Percentiles rank a stretch among this genome's conserved stretches.
These are phyloP conservation scores for Suillus spraguei DNA, from an alignment of 768 basidiomycete genomes.

Conservation along the genomic window DNA sequence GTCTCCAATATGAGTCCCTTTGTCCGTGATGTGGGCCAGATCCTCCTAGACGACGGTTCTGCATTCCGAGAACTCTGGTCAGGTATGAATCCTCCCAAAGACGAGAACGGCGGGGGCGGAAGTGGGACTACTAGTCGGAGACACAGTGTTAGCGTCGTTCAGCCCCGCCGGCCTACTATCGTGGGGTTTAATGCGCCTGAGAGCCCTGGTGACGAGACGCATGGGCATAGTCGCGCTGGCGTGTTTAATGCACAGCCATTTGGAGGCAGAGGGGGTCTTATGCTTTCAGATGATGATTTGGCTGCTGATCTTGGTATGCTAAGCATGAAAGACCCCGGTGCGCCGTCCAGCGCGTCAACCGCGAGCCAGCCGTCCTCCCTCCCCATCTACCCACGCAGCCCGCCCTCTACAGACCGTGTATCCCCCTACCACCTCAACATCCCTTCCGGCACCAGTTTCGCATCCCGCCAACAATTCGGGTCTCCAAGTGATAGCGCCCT, in stretches of 20 bases:
- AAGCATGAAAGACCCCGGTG: slow-evolving; percentile 47
- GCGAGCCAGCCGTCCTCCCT: slow-evolving; percentile 74
- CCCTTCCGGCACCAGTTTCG: slow-evolving; percentile 44
- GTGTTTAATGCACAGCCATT: slow-evolving; percentile 37
- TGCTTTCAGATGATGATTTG: slow-evolving; percentile 81
- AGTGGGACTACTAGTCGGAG: slow-evolving; percentile 84
- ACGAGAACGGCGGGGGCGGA: slow-evolving; percentile 62
- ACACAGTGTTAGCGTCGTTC: slow-evolving; percentile 84
- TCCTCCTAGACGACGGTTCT: slow-evolving; percentile 72
- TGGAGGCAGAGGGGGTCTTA: slow-evolving; percentile 56
- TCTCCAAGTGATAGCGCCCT: slow-evolving; percentile 67
- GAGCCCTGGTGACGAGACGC: slow-evolving; percentile 40
- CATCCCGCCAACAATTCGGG: slow-evolving; percentile 50
- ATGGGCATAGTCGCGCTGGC: slow-evolving; percentile 23
- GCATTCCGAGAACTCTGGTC: slow-evolving; percentile 78
- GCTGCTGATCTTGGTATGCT: slow-evolving; percentile 69
- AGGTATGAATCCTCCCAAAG: slow-evolving; percentile 63
- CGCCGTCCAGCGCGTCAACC: slow-evolving; percentile 20
- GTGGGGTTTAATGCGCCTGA: slow-evolving; percentile 71
- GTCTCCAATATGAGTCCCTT: slow-evolving; percentile 85
- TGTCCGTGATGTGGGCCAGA: slow-evolving; percentile 80
- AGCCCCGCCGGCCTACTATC: slow-evolving; percentile 65
- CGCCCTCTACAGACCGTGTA: slow-evolving; percentile 52
- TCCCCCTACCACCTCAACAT: slow-evolving; percentile 65
- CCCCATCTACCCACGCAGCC: slow-evolving; percentile 74